These are phyloP conservation scores for Persicaria tinctoria DNA, from an alignment of 148 eudicot genomes.

Conservation along the genomic window DNA sequence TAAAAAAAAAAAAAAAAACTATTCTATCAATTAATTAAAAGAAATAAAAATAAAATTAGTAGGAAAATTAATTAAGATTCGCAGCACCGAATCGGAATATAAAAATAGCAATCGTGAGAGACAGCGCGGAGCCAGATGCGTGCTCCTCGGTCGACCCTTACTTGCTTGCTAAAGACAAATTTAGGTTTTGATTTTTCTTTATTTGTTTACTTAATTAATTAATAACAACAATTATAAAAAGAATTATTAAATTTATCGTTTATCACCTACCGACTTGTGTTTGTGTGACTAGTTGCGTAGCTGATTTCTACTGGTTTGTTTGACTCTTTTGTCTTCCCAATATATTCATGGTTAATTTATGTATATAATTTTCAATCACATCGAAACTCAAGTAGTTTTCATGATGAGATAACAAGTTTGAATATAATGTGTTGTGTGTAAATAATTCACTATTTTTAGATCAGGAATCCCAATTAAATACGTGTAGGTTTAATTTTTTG, in stretches of 20 bases:
- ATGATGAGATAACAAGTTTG: too few species aligned
- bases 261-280: background rate
- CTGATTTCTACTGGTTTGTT: background rate
- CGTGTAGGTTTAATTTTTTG: too few species aligned
- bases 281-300: constrained; percentile 1
- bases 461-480: too few species aligned
- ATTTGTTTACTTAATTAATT: background rate
- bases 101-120: background rate
- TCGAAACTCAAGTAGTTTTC: too few species aligned
- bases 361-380: too few species aligned
- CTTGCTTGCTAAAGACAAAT: constrained; percentile 8
- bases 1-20: too few species aligned
- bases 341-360: too few species aligned
- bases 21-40: too few species aligned
- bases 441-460: too few species aligned
- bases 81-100: background rate
- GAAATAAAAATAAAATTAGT: background rate
- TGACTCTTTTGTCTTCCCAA: too few species aligned
- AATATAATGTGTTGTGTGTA: too few species aligned
- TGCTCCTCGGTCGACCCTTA: background rate
- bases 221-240: background rate
- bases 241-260: background rate
- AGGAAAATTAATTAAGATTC: background rate
- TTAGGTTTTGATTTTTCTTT: background rate
- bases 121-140: constrained; percentile 2